phyloP scores from a whole-genome alignment of 2,329 filamentous ascomycete genomes.

The Zelopaecilomyces penicillatus region DNA sequence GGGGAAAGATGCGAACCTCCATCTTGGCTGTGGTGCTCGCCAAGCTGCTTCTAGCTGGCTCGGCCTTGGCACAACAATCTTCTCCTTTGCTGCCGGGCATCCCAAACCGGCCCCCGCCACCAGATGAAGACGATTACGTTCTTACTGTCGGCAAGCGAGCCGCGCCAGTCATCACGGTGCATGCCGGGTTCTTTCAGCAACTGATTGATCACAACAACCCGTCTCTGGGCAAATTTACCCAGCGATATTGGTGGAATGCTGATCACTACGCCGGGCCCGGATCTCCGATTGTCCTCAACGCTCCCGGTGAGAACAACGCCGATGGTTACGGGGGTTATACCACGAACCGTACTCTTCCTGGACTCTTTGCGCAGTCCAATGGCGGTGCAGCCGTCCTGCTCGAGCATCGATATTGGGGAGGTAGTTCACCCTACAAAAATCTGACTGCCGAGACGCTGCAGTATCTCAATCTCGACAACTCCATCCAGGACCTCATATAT shows the following conservation, averaged over 20 bases:
- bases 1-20: too few relatives aligned
- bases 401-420: conserved; percentile 78
- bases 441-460: conserved; percentile 59
- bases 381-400: conserved; percentile 66
- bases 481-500: conserved; percentile 66
- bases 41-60: too few relatives aligned
- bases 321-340: conserved; percentile 52
- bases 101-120: too few relatives aligned
- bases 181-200: conserved; percentile 36
- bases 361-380: conserved; percentile 56
- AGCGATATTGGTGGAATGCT: conserved; percentile 75
- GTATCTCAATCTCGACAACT: conserved; percentile 71
- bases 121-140: too few relatives aligned
- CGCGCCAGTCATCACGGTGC: too few relatives aligned
- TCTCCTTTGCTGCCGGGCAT: too few relatives aligned
- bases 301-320: conserved; percentile 56
- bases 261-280: conserved; percentile 63
- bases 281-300: conserved; percentile 65
- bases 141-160: too few relatives aligned
- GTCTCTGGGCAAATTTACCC: conserved; percentile 50
- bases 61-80: too few relatives aligned
- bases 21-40: too few relatives aligned
- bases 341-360: conserved; percentile 62
- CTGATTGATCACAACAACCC: conserved; percentile 51
- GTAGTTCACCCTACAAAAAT: conserved; percentile 57